Evolutionary conservation across 345 rosid genomes (phyloP).

Genomic region (Sonneratia alba): DNA sequence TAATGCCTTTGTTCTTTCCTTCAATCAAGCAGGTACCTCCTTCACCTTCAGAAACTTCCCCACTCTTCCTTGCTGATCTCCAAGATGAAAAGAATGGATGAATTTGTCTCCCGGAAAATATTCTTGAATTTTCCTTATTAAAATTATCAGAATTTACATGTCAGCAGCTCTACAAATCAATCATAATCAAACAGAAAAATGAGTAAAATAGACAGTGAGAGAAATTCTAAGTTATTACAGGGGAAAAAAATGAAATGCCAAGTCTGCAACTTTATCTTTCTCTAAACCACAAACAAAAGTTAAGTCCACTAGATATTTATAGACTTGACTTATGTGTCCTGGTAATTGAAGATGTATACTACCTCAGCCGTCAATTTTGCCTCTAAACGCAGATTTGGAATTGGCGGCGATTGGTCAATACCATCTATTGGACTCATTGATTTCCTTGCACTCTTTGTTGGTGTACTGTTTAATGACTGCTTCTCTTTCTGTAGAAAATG

Average conservation of each 20-base stretch:
- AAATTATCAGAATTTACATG: neutral
- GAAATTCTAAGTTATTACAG: no score
- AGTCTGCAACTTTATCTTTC: neutral
- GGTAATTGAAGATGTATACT: neutral
- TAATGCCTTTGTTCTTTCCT: slow-evolving; percentile 21
- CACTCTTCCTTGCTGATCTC: slow-evolving; percentile 40
- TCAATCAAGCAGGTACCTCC: slow-evolving; percentile 15
- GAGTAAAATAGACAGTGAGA: neutral
- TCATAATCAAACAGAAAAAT: neutral
- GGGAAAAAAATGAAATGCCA: neutral
- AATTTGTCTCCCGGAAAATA: slow-evolving; percentile 60
- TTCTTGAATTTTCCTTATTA: slow-evolving; percentile 63
- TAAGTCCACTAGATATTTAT: neutral
- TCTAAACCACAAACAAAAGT: neutral
- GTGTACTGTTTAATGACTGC: slow-evolving; percentile 41
- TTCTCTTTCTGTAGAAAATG: slow-evolving; percentile 22
- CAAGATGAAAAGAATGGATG: slow-evolving; percentile 75
- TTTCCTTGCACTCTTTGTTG: slow-evolving; percentile 33
- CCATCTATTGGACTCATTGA: slow-evolving; percentile 14
- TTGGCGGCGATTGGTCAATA: slow-evolving; percentile 19
- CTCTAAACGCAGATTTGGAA: slow-evolving; percentile 58
- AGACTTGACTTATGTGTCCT: neutral
- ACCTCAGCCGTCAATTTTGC: slow-evolving; percentile 76
- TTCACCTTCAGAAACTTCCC: slow-evolving; percentile 29
- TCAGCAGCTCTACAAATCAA: neutral